These are phyloP conservation scores for Chiua virens DNA, from an alignment of 768 basidiomycete genomes.

Conservation along the genomic window DNA sequence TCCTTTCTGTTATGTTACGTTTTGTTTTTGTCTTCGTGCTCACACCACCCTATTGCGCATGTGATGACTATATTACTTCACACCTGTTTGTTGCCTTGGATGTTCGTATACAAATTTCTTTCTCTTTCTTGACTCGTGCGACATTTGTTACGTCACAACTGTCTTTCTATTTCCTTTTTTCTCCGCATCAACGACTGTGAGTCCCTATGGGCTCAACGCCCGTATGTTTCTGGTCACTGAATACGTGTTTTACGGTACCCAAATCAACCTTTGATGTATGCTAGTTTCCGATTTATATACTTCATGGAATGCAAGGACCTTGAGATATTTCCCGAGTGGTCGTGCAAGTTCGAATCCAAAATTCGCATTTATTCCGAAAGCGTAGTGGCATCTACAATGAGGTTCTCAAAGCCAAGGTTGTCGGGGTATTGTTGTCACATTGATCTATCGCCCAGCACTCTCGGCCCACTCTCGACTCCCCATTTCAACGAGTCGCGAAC, in stretches of 20 bases:
- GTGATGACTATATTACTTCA: conserved; percentile 35
- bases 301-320: conserved; percentile 6
- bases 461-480: conserved; percentile 86
- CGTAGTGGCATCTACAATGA: no score
- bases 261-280: conserved; percentile 24
- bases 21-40: conserved; percentile 19
- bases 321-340: no score
- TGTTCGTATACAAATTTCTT: conserved; percentile 18
- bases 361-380: no score
- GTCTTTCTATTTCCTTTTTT: not conserved
- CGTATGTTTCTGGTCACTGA: conserved; percentile 13
- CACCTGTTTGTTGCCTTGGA: conserved; percentile 16
- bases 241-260: conserved; percentile 22
- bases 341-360: no score
- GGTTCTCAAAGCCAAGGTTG: no score
- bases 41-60: conserved; percentile 28
- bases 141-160: conserved; percentile 14
- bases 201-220: conserved; percentile 5
- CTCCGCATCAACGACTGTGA: not conserved
- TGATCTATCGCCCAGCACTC: conserved; percentile 31
- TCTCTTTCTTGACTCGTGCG: conserved; percentile 1
- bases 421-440: no score
- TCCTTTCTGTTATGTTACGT: conserved; percentile 16
- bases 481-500: conserved; percentile 85
- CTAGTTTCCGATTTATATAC: conserved; percentile 10